These are phyloP conservation scores for Aspergillus pseudoglaucus DNA, from an alignment of 2,329 filamentous ascomycete genomes.

Conservation along the genomic window DNA sequence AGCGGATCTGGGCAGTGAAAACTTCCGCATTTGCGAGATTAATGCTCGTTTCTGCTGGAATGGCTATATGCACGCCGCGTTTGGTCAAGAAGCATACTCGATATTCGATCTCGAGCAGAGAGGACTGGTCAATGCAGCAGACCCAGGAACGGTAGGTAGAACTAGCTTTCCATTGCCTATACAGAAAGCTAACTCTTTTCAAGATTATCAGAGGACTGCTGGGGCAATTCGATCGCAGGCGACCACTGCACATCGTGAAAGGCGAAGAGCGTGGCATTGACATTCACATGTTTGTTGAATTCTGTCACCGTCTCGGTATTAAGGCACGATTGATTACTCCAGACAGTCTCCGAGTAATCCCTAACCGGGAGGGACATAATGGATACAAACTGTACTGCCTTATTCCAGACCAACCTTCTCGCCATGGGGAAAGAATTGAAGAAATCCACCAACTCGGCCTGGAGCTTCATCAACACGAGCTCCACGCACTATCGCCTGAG, in stretches of 20 bases:
- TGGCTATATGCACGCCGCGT: not conserved
- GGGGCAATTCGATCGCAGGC: not conserved
- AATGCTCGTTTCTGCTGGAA: slow-evolving; percentile 7
- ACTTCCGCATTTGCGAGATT: slow-evolving; percentile 14
- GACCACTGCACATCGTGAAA: not conserved
- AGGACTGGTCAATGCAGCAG: not conserved
- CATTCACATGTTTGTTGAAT: not conserved
- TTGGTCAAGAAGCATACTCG: not conserved
- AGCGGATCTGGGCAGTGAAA: not conserved
- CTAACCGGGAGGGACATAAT: not conserved
- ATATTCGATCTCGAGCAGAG: not conserved
- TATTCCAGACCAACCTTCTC: not conserved
- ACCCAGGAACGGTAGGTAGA: slow-evolving; percentile 4
- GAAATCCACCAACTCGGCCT: slow-evolving; percentile 19
- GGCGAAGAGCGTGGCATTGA: not conserved
- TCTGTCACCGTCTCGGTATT: not conserved
- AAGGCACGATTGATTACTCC: not conserved
- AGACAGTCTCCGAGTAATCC: slow-evolving; percentile 1
- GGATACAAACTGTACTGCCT: slow-evolving; percentile 9
- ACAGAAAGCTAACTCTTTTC: not conserved
- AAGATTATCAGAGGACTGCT: not conserved
- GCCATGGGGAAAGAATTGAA: slow-evolving; percentile 10
- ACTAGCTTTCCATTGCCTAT: not conserved
- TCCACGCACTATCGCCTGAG: slow-evolving; percentile 13
- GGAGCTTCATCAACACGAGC: slow-evolving; percentile 23